phyloP scores from a whole-genome alignment of 257 asterid genomes.

The Petunia axillaris region DNA sequence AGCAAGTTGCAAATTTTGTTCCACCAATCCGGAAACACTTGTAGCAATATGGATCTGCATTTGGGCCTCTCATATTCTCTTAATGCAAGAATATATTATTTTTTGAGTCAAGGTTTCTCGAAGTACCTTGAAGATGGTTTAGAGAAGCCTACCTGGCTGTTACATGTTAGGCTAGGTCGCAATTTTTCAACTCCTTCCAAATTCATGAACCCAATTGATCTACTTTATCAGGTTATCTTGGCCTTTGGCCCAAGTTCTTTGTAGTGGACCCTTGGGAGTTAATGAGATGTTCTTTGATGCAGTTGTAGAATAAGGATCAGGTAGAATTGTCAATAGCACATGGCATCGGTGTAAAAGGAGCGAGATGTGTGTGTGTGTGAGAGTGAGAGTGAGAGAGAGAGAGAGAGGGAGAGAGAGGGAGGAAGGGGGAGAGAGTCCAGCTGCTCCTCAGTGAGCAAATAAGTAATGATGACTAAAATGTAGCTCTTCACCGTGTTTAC shows the following conservation, averaged over 20 bases:
- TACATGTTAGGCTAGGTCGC: neutral
- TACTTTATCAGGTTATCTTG: neutral
- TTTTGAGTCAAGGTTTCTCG: neutral
- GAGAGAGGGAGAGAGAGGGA: too few relatives aligned
- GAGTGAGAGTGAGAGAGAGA: too few relatives aligned
- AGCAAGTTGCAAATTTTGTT: neutral
- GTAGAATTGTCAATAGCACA: slow-evolving; percentile 14
- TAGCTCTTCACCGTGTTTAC: slow-evolving; percentile 13
- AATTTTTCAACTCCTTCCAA: neutral
- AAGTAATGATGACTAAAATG: neutral
- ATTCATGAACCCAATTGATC: neutral
- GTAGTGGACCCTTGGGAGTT: neutral
- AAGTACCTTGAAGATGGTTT: neutral
- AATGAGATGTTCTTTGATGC: neutral
- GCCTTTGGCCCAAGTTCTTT: slow-evolving; percentile 13
- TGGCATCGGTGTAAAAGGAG: neutral
- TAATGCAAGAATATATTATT: neutral
- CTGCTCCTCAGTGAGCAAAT: neutral
- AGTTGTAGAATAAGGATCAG: neutral
- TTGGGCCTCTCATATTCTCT: neutral
- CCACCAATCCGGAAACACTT: neutral
- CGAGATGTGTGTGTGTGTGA: too few relatives aligned
- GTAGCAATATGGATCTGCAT: neutral
- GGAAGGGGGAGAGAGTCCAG: neutral
- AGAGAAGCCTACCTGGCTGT: neutral